phyloP scores from a whole-genome alignment of 2,329 filamentous ascomycete genomes.

The Periconia digitata region DNA sequence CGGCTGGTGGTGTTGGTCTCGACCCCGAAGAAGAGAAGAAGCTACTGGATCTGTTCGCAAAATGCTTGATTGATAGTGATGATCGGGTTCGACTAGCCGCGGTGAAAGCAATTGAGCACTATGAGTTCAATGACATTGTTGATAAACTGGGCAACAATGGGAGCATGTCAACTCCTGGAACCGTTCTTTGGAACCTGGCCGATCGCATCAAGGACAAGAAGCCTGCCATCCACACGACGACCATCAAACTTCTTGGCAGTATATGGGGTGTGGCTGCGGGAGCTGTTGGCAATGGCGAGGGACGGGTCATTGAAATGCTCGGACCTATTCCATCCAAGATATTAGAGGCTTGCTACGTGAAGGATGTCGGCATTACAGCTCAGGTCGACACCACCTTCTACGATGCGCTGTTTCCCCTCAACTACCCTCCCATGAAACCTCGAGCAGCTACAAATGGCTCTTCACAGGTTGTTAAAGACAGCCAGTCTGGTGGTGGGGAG shows the following conservation, averaged over 20 bases:
- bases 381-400: constrained; percentile 82
- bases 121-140: constrained; percentile 78
- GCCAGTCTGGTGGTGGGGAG: constrained; percentile 50
- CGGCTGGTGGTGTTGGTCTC: constrained; percentile 84
- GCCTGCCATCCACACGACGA: constrained; percentile 77
- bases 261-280: constrained; percentile 94
- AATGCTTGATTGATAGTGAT: constrained; percentile 83
- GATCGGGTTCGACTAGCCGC: constrained; percentile 89
- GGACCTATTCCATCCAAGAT: constrained; percentile 82
- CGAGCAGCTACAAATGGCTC: constrained; percentile 53
- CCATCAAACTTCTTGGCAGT: constrained; percentile 79
- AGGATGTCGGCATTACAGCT: constrained; percentile 82
- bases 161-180: constrained; percentile 72
- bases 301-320: constrained; percentile 72
- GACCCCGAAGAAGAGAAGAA: constrained; percentile 78
- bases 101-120: constrained; percentile 80
- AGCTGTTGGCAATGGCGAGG: constrained; percentile 81
- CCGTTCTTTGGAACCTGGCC: constrained; percentile 77
- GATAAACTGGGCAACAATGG: constrained; percentile 78
- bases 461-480: constrained; percentile 64
- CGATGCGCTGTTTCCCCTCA: constrained; percentile 86
- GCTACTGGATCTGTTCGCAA: constrained; percentile 72
- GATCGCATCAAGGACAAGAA: constrained; percentile 89
- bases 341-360: constrained; percentile 85
- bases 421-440: constrained; percentile 72